Evolutionary conservation across 805 yeast genomes (phyloP).

Genomic region (Spencermartinsiella europaea): DNA sequence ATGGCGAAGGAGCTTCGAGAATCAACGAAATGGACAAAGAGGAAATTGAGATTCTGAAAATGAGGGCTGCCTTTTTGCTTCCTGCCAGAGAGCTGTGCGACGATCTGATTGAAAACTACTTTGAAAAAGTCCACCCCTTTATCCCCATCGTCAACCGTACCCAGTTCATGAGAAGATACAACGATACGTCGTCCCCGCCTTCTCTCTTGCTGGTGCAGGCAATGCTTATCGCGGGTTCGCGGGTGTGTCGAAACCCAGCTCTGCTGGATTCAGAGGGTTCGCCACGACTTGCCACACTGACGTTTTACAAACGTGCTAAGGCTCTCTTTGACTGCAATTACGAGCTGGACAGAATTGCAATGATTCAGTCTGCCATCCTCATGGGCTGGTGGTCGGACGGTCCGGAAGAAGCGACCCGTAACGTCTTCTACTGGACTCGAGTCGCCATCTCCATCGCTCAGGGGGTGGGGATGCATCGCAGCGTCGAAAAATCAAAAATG

Average conservation of each 20-base stretch:
- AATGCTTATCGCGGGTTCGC: slow-evolving; percentile 62
- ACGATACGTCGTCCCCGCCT: slow-evolving; percentile 52
- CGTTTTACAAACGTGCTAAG: slow-evolving; percentile 67
- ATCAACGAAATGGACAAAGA: slow-evolving; percentile 43
- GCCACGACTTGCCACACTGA: slow-evolving; percentile 48
- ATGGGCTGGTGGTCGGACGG: slow-evolving; percentile 72
- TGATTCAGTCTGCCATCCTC: slow-evolving; percentile 57
- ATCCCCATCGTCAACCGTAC: slow-evolving; percentile 64
- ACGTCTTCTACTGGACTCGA: slow-evolving; percentile 64
- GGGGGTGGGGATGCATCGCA: slow-evolving; percentile 70
- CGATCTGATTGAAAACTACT: slow-evolving; percentile 57
- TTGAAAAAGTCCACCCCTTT: slow-evolving; percentile 59
- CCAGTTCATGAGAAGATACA: slow-evolving; percentile 54
- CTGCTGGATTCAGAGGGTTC: slow-evolving; percentile 43
- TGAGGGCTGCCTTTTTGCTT: slow-evolving; percentile 64
- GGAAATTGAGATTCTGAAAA: slow-evolving; percentile 58
- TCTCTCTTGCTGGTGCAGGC: slow-evolving; percentile 63
- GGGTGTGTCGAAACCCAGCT: slow-evolving; percentile 51
- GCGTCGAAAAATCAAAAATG: slow-evolving; percentile 36
- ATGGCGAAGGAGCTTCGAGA: slow-evolving; percentile 19
- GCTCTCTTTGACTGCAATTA: slow-evolving; percentile 66
- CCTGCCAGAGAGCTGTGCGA: slow-evolving; percentile 57
- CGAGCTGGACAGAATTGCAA: slow-evolving; percentile 57
- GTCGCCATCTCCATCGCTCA: slow-evolving; percentile 68
- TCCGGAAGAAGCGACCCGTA: slow-evolving; percentile 62